Evolutionary conservation across 768 basidiomycete genomes (phyloP).

Genomic region (Hirschioporus abietinus): DNA sequence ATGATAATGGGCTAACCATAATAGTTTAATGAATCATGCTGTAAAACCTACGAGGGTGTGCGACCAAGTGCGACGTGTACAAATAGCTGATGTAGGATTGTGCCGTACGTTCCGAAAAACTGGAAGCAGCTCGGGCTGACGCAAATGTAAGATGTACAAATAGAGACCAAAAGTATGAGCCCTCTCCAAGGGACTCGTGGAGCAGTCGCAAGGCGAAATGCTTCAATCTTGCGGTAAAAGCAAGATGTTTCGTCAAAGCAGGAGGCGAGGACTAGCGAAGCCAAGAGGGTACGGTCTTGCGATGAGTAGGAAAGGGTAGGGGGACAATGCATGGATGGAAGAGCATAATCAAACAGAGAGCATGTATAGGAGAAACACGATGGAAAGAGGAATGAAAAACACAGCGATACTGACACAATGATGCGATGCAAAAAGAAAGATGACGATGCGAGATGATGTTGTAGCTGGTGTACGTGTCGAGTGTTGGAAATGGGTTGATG

Average conservation of each 20-base stretch:
- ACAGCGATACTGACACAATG: slow-evolving; percentile 1
- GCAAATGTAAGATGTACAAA: not conserved
- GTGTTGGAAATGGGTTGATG: not conserved
- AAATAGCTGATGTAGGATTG: not conserved
- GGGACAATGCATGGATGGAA: not conserved
- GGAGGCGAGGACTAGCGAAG: not conserved
- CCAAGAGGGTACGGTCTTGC: not conserved
- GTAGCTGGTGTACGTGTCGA: not conserved
- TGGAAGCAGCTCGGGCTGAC: not conserved
- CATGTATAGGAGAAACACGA: slow-evolving; percentile 1
- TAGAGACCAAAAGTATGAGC: not conserved
- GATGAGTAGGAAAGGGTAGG: not conserved
- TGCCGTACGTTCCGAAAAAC: not conserved
- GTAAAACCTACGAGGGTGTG: not conserved
- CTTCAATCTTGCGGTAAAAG: too few species aligned
- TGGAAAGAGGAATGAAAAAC: not conserved
- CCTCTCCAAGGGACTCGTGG: not conserved
- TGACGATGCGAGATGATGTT: not conserved
- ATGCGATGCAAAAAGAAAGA: slow-evolving; percentile 1
- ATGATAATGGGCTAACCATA: not conserved
- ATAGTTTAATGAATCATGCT: not conserved
- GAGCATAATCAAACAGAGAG: slow-evolving; percentile 1
- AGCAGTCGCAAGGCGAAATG: not conserved
- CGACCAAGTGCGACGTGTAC: not conserved
- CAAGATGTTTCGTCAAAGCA: not conserved